Evolutionary conservation across 148 eudicot species (phyloP), one percentile per base, ranked within the genome.

Genomic region (Heliamphora exappendiculata): DNA sequence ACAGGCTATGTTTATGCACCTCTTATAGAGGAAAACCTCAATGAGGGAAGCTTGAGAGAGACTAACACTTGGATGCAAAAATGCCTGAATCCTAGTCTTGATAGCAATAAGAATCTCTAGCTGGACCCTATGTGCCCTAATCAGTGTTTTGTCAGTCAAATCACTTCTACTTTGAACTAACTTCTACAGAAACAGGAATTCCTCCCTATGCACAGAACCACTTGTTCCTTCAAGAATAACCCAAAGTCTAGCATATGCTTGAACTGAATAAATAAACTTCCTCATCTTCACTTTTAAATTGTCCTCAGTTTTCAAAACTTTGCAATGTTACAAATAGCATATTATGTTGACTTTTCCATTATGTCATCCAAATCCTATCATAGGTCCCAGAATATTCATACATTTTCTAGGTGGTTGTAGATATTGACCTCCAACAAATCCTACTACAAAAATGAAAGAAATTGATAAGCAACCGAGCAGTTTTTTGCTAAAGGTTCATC

Each of bases 51-150:
- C 76, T 17, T 85, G 86, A n/a, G n/a, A n/a, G n/a, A n/a, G n/a
- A n/a, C n/a, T n/a, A n/a, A n/a, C n/a, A n/a, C n/a, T n/a, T n/a
- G 87, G 88, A 78, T 85, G 88, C 75, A 88, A 81, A 65, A 88
- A 88, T 5, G 88, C 88, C 78, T 85, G 90, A 67, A 85, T 88
- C 66, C 90, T 88, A 79, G 78, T 85, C 68, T 85, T 88, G 41
- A 88, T 76, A 54, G 88, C 82, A 67, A 88, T 88, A 65, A 88
- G 85, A 71, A 88, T 72, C 67, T 88, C 88, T 33, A 88, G 84
- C 59, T 88, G 90, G 31, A 80, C 85, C 49, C 85, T 84, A 33
- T 85, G 87, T 11, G 90, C 87, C 55, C 79, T 78, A 62, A 76
- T 72, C 78, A 88, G 66, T 6, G 73, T 82, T 71, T 83, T 84